Conservation (phyloP, 768 basidiomycete genomes). For the Panellus pusillus region DNA sequence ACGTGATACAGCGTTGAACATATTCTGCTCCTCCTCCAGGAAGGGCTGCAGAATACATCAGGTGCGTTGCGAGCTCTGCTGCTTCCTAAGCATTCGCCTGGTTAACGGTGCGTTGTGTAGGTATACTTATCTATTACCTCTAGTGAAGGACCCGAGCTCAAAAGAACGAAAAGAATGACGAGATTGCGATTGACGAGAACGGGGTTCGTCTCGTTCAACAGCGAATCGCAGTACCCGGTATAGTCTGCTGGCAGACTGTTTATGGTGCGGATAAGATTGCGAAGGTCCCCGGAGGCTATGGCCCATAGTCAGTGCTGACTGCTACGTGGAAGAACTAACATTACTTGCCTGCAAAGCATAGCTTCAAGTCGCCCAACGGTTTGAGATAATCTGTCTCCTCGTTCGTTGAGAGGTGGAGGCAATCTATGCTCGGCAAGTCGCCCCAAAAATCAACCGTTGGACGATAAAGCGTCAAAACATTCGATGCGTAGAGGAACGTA, state of each 20-base stretch:
- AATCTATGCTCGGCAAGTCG: conserved; percentile 31
- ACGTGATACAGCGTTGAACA: conserved; percentile 24
- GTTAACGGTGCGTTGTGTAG: background rate
- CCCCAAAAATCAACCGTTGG: conserved; percentile 23
- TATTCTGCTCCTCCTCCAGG: conserved; percentile 26
- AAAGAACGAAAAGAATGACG: conserved; percentile 33
- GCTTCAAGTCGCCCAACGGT: conserved; percentile 22
- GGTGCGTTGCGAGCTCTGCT: conserved; percentile 31
- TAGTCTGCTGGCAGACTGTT: conserved; percentile 39
- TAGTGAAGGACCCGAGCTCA: conserved; percentile 22
- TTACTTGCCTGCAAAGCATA: conserved; percentile 29
- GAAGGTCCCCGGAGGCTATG: conserved; percentile 30
- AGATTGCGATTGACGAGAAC: conserved; percentile 41
- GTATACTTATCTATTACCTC: conserved; percentile 14
- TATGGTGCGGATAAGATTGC: conserved; percentile 32
- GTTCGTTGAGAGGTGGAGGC: conserved; percentile 26
- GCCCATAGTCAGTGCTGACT: background rate
- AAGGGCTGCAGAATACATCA: conserved; percentile 37
- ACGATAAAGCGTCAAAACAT: conserved; percentile 13
- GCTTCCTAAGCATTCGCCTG: conserved; percentile 21
- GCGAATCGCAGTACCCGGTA: conserved; percentile 36
- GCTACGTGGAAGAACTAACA: background rate
- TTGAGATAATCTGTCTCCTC: conserved; percentile 15
- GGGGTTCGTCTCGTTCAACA: conserved; percentile 40
- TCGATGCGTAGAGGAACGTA: conserved; percentile 18